Evolutionary conservation across 176 grass and related monocot genomes (phyloP).

Genomic region (Ensete glaucum): DNA sequence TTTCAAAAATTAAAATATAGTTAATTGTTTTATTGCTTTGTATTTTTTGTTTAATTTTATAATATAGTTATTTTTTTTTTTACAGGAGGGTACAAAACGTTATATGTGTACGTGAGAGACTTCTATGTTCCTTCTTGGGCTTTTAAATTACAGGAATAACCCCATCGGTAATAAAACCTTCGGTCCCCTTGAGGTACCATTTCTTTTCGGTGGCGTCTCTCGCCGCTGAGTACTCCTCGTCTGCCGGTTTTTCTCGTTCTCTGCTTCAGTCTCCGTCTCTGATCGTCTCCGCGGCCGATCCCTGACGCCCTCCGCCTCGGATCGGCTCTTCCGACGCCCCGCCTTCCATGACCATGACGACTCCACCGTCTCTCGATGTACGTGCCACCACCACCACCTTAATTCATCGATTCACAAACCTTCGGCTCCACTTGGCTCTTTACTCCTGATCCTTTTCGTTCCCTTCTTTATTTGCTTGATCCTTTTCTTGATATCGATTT

Average conservation of each 20-base stretch:
- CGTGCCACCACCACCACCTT: neutral
- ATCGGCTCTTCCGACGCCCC: neutral
- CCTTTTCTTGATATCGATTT: neutral
- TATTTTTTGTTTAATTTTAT: too few relatives aligned
- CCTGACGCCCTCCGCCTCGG: neutral
- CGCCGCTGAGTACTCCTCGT: neutral
- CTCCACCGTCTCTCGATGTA: conserved; percentile 2
- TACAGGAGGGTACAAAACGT: neutral
- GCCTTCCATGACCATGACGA: neutral
- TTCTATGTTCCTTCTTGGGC: neutral
- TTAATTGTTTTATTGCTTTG: too few relatives aligned
- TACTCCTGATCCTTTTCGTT: neutral
- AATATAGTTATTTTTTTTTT: too few relatives aligned
- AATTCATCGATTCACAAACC: neutral
- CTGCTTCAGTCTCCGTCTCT: neutral
- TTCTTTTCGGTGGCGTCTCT: conserved; percentile 1
- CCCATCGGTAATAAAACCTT: neutral
- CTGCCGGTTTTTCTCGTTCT: neutral
- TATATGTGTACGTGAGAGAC: neutral
- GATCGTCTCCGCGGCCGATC: neutral
- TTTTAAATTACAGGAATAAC: neutral
- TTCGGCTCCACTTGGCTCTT: neutral
- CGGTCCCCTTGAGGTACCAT: neutral
- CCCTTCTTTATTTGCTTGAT: neutral
- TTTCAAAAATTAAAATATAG: too few relatives aligned